Conservation (phyloP, 257 asterid species). For the Haberlea rhodopensis region DNA sequence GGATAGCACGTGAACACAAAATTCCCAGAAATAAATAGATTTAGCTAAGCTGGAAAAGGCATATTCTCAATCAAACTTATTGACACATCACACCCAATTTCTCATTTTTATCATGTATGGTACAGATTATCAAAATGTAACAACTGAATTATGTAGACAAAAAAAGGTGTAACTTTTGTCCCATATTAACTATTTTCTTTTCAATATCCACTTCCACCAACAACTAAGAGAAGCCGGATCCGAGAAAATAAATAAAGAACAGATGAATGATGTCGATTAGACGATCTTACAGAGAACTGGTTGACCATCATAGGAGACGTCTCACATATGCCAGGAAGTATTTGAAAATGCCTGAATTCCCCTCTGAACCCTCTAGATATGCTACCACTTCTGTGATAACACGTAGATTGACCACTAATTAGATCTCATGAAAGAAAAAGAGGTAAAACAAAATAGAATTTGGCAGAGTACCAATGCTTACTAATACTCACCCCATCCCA, state of each 20-base stretch:
- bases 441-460: background rate
- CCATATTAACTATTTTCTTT: background rate
- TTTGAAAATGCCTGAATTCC: constrained; percentile 89
- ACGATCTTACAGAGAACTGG: constrained; percentile 82
- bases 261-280: constrained; percentile 24
- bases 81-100: background rate
- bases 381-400: constrained; percentile 88
- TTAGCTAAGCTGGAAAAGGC: no score
- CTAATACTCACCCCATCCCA: constrained; percentile 89
- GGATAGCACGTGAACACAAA: no score
- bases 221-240: background rate
- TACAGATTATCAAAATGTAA: background rate
- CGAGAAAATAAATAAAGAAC: constrained; percentile 23
- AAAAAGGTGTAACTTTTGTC: background rate
- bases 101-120: background rate
- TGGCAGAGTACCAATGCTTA: constrained; percentile 5
- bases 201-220: background rate
- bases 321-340: constrained; percentile 94
- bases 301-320: constrained; percentile 94
- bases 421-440: constrained; percentile 12
- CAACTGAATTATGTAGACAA: background rate
- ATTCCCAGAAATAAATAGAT: no score
- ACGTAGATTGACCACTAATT: constrained; percentile 21
- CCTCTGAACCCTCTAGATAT: constrained; percentile 99
- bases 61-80: background rate